Percentiles rank a stretch among this genome's conserved stretches.
phyloP scores from a whole-genome alignment of 2,329 filamentous ascomycete genomes.

The Monosporascus ibericus region DNA sequence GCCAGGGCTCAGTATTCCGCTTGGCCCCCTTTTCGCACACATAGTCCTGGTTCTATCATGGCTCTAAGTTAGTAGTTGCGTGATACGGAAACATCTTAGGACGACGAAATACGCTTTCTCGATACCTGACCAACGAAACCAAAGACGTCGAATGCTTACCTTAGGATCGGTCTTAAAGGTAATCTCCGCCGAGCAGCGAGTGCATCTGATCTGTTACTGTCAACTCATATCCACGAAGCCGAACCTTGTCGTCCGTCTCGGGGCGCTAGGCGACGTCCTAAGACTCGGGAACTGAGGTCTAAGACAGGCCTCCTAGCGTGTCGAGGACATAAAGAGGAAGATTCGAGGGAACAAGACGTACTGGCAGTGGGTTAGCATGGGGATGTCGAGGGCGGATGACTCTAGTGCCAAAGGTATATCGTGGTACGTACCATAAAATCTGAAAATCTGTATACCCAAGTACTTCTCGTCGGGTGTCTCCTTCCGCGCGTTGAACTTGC shows the following conservation, averaged over 20 bases:
- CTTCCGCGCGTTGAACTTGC: conserved; percentile 94
- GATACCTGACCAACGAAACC: not conserved
- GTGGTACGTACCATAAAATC: conserved; percentile 54
- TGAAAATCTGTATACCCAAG: conserved; percentile 77
- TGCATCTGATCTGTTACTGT: conserved; percentile 45
- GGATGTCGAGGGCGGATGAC: not conserved
- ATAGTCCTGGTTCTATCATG: conserved; percentile 28
- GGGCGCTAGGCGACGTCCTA: no score
- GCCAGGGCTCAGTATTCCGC: conserved; percentile 91
- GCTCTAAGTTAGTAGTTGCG: not conserved
- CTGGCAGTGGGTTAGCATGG: conserved; percentile 4
- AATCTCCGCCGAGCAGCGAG: conserved; percentile 78
- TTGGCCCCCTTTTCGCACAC: conserved; percentile 72
- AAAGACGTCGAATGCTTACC: conserved; percentile 27
- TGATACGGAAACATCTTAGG: conserved; percentile 55
- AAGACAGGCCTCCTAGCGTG: no score
- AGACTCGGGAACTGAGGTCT: no score
- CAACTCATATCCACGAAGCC: not conserved
- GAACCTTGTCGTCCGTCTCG: not conserved
- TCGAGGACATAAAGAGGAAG: not conserved
- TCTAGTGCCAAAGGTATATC: not conserved
- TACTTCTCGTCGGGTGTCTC: conserved; percentile 87
- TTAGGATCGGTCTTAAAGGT: conserved; percentile 94
- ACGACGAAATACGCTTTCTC: conserved; percentile 25
- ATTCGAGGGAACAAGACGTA: conserved; percentile 1